Percentiles rank a stretch among this genome's conserved stretches.
Evolutionary conservation across 148 eudicot species (phyloP).

Genomic region (Polygonum aviculare): DNA sequence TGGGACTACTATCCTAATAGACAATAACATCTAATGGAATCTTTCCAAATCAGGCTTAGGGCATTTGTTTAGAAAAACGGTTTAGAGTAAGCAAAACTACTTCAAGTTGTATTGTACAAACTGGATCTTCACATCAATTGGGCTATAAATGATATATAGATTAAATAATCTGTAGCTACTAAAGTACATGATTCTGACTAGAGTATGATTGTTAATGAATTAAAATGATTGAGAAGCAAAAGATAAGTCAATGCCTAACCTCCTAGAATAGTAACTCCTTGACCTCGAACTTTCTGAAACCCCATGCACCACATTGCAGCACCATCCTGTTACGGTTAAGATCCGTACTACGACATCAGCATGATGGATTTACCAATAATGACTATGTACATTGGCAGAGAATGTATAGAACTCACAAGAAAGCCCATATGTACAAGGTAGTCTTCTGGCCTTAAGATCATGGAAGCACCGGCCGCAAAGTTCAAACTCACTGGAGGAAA

Average conservation of each 20-base stretch:
- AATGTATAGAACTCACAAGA: conserved; percentile 47
- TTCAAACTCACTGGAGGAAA: conserved; percentile 80
- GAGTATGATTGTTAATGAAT: background rate
- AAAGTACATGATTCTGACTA: background rate
- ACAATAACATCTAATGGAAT: too few relatives aligned
- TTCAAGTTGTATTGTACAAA: too few relatives aligned
- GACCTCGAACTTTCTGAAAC: conserved; percentile 65
- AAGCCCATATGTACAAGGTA: conserved; percentile 70
- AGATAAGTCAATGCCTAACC: conserved; percentile 28
- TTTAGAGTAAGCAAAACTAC: background rate
- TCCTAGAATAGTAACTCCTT: conserved; percentile 77
- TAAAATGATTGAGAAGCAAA: background rate
- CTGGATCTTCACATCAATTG: background rate
- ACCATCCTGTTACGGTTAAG: conserved; percentile 53
- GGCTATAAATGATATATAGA: background rate
- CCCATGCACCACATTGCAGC: conserved; percentile 94
- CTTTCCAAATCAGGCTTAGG: too few relatives aligned
- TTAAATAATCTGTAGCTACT: too few relatives aligned
- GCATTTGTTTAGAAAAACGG: too few relatives aligned
- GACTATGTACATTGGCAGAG: background rate
- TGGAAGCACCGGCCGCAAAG: conserved; percentile 84
- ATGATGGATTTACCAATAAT: background rate
- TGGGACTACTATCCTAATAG: too few relatives aligned
- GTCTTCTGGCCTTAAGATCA: conserved; percentile 71
- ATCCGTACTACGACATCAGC: background rate